These are phyloP conservation scores for Sphagnurus paluster DNA, from an alignment of 1,284 basidiomycete genomes.

Conservation along the genomic window DNA sequence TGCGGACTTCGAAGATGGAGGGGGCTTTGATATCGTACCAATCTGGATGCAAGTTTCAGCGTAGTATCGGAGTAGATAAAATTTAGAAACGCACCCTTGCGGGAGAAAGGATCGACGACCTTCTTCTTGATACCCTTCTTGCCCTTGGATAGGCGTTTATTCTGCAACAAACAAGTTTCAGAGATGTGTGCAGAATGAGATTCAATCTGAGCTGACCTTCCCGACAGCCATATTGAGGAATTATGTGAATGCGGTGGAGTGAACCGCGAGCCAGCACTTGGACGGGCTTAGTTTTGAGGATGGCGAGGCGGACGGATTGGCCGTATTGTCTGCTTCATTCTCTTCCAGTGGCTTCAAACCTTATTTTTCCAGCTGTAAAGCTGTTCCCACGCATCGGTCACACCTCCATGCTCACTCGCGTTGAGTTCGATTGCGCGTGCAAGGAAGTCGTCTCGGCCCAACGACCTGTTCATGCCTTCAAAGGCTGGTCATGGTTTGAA, in stretches of 20 bases:
- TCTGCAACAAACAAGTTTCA: slow-evolving; percentile 46
- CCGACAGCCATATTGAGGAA: slow-evolving; percentile 83
- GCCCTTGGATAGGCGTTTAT: slow-evolving; percentile 99
- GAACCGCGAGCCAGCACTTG: slow-evolving; percentile 48
- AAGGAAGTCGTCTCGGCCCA: slow-evolving; percentile 42
- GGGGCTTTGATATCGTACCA: slow-evolving; percentile 99
- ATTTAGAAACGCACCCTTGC: slow-evolving; percentile 87
- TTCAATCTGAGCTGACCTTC: slow-evolving; percentile 58
- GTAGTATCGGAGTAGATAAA: background rate
- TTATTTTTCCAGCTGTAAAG: slow-evolving; percentile 52
- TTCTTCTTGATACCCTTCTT: slow-evolving; percentile 99
- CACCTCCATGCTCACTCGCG: slow-evolving; percentile 47
- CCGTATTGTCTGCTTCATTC: slow-evolving; percentile 35
- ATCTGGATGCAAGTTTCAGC: slow-evolving; percentile 51
- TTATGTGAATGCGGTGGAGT: slow-evolving; percentile 41
- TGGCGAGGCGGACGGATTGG: slow-evolving; percentile 28
- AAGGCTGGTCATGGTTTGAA: slow-evolving; percentile 60
- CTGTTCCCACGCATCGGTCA: slow-evolving; percentile 22
- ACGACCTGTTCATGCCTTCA: slow-evolving; percentile 15
- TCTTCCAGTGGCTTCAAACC: slow-evolving; percentile 43
- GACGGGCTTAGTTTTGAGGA: slow-evolving; percentile 48
- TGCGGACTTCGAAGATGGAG: slow-evolving; percentile 95
- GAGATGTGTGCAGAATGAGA: background rate
- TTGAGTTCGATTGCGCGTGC: slow-evolving; percentile 64
- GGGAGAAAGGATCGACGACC: slow-evolving; percentile 99